Conservation (phyloP, 768 basidiomycete species). For the Psilocybe azurescens region DNA sequence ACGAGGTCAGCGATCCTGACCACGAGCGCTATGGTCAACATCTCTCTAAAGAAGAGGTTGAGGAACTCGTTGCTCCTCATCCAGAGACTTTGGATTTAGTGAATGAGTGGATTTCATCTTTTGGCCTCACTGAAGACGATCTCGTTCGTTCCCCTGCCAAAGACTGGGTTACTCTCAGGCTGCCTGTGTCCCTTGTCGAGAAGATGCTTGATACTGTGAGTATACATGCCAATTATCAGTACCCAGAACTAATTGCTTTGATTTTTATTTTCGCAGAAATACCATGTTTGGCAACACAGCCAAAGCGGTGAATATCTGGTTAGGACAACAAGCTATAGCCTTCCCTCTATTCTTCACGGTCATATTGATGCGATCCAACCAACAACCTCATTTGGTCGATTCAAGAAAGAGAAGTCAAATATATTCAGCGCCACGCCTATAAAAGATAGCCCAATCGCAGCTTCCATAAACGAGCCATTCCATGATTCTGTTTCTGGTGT, state of each 20-base stretch:
- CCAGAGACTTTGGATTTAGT: slow-evolving; percentile 58
- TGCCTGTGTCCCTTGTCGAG: slow-evolving; percentile 64
- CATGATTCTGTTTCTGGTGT: slow-evolving; percentile 34
- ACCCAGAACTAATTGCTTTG: too few relatives aligned
- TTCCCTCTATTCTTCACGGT: slow-evolving; percentile 58
- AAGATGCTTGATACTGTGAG: slow-evolving; percentile 66
- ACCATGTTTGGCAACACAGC: slow-evolving; percentile 56
- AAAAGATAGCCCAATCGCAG: slow-evolving; percentile 17
- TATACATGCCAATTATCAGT: neutral
- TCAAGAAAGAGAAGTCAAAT: slow-evolving; percentile 49
- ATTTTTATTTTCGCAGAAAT: slow-evolving; percentile 42
- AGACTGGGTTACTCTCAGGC: slow-evolving; percentile 70
- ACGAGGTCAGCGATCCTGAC: slow-evolving; percentile 59
- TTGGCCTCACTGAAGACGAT: slow-evolving; percentile 55
- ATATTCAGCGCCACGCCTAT: slow-evolving; percentile 33
- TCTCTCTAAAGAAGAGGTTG: slow-evolving; percentile 70
- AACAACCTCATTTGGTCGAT: slow-evolving; percentile 69
- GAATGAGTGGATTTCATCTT: slow-evolving; percentile 61
- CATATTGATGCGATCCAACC: slow-evolving; percentile 74
- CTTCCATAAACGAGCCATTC: slow-evolving; percentile 26
- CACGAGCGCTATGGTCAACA: slow-evolving; percentile 57
- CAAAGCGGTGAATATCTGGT: slow-evolving; percentile 54
- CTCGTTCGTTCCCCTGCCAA: slow-evolving; percentile 58
- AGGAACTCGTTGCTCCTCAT: slow-evolving; percentile 64
- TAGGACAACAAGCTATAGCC: slow-evolving; percentile 68